Base-by-base conservation (phyloP, 805 yeast genomes). In the Myxozyma neotropica region DNA sequence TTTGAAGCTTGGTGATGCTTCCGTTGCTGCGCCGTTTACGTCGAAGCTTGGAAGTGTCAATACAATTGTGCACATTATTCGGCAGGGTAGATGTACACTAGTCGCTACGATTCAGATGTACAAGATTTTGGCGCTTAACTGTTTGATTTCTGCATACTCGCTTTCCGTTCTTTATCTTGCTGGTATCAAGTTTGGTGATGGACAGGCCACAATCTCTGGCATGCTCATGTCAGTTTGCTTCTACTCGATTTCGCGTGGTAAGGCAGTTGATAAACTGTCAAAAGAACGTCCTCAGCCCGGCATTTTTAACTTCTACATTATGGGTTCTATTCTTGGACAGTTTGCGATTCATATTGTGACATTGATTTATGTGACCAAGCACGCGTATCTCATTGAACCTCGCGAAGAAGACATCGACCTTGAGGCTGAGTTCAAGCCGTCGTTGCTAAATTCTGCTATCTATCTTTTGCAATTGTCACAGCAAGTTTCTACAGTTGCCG, bases 21-120 rank as follows among this genome's bases (percentile, higher is more conserved):
- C 97, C 24, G 97, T 95, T 70, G 99, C 99, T 56, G 99, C 99
- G 35, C 99, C 99, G 48, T 90, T 94, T 74, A 94, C 99, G 19
- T 92, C 98, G 24, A 94, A 94, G 73, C 82, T 94, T 66, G 84
- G 96, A 26, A 88, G 87, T 70, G 99, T 94, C 33, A 83, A 92
- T 56, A 87, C 99, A 57, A 97, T 94, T 57, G 88, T 96, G 54
- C 87, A 91, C 72, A 88, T 94, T 66, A 83, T 94, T 67, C 91
- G 99, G 76, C 97, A 94, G 80, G 99, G 99, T 66, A 90, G 99
- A 77, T 89, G 96, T 80, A 96, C 99, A 6, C 80, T 94, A 67
- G 97, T 94, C 46, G 89, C 97, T 17, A 94, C 99, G 7, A 92
- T 94, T 72, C 99, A 94, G 78, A 94, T 94, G 99, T 94, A 94